These are phyloP conservation scores for Hapsidospora chrysogenum DNA, from an alignment of 495 filamentous ascomycete genomes.

Conservation along the genomic window DNA sequence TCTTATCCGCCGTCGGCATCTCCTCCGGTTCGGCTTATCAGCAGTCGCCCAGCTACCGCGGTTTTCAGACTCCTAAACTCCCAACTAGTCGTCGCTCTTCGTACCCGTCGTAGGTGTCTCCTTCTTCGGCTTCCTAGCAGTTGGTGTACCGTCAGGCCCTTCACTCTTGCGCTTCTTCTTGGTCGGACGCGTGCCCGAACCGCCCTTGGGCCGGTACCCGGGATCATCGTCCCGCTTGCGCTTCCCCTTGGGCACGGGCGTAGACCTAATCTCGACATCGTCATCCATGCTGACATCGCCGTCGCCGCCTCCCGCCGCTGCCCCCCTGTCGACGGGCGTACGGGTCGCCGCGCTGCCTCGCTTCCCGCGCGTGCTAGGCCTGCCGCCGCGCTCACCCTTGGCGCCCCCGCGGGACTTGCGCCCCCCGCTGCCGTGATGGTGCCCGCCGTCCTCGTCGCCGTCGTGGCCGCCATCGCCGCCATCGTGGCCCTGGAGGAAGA, in stretches of 20 bases:
- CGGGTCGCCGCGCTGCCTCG: slow-evolving; percentile 27
- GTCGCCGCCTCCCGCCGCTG: neutral
- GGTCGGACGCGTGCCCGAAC: slow-evolving; percentile 33
- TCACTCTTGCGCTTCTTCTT: slow-evolving; percentile 46
- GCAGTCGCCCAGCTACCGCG: no score
- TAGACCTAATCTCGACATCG: slow-evolving; percentile 31
- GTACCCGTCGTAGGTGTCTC: no score
- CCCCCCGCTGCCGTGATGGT: slow-evolving; percentile 21
- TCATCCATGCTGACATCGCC: slow-evolving; percentile 28
- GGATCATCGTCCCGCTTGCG: slow-evolving; percentile 50
- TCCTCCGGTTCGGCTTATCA: no score
- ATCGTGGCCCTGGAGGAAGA: slow-evolving; percentile 61
- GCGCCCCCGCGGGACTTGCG: slow-evolving; percentile 11
- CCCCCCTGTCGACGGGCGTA: slow-evolving; percentile 5
- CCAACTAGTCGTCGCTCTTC: no score
- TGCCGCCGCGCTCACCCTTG: slow-evolving; percentile 8
- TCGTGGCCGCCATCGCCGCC: slow-evolving; percentile 20
- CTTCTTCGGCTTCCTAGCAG: slow-evolving; percentile 14
- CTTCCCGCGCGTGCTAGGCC: neutral
- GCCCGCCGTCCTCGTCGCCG: slow-evolving; percentile 16
- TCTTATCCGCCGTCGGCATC: no score
- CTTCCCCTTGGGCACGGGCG: slow-evolving; percentile 13
- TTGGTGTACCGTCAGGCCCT: slow-evolving; percentile 11
- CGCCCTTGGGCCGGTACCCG: slow-evolving; percentile 53
- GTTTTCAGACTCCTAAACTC: no score